phyloP scores from a whole-genome alignment of 164 flowering plant species.

The Vitis rotundifolia region DNA sequence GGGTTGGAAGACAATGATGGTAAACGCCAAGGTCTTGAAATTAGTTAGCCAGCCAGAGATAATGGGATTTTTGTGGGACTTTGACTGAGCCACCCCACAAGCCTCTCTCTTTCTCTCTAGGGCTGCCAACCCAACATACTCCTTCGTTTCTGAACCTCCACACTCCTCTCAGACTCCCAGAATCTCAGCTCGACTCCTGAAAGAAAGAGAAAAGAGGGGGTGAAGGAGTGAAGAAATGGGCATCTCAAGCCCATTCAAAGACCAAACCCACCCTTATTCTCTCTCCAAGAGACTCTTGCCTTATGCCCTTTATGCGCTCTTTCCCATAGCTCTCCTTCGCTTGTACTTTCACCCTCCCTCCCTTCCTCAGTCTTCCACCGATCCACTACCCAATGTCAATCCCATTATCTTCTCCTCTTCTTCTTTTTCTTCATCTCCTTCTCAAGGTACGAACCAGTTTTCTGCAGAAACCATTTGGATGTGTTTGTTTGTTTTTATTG shows the following conservation, averaged over 20 bases:
- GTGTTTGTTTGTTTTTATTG: not conserved
- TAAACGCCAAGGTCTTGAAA: too few relatives aligned
- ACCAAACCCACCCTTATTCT: conserved; percentile 21
- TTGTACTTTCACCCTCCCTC: conserved; percentile 48
- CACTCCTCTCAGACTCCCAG: too few relatives aligned
- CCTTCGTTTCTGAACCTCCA: too few relatives aligned
- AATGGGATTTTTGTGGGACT: too few relatives aligned
- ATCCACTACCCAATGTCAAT: conserved; percentile 10
- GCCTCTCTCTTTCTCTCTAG: not conserved
- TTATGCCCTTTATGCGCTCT: conserved; percentile 47
- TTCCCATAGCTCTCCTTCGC: conserved; percentile 49
- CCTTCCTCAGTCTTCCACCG: conserved; percentile 7
- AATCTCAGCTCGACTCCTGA: not conserved
- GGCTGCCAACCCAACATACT: not conserved
- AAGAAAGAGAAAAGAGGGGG: not conserved
- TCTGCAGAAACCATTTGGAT: not conserved
- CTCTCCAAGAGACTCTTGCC: conserved; percentile 47
- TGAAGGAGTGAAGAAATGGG: conserved; percentile 27
- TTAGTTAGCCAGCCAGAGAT: too few relatives aligned
- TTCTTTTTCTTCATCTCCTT: conserved; percentile 18
- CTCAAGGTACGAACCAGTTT: conserved; percentile 21
- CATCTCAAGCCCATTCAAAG: conserved; percentile 37
- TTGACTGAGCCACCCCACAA: too few relatives aligned
- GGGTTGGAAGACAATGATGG: too few relatives aligned
- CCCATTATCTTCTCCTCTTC: conserved; percentile 13